Evolutionary conservation across 768 basidiomycete genomes (phyloP), one percentile per base, ranked within the genome.

Genomic region (Pleurotus eryngii): DNA sequence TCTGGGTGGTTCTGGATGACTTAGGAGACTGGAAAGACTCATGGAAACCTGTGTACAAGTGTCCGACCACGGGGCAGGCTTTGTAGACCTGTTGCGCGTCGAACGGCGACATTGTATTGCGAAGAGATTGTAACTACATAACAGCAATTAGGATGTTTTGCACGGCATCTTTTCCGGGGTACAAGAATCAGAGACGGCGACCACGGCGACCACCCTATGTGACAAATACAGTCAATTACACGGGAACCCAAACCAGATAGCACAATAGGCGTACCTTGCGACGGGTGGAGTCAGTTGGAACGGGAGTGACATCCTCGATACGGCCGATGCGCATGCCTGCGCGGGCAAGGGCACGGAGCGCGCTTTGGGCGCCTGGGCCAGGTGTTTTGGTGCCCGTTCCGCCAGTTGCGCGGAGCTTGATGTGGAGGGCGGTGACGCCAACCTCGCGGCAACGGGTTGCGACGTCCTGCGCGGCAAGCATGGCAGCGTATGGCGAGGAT

Each of bases 381-480:
- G 97, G 97, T 60, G 96, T 96, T 81, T 98, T 99, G 68, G 97
- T 98, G 63, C 95, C 95, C 56, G 95, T 98, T 71, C 97, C 97
- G 65, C 89, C 97, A 56, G 97, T 98, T 47, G 97, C 97, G 65
- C 97, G 89, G 69, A 99, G 88, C 81, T 98, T 99, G 83, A 99
- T 87, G 81, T 98, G 97, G 63, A 98, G 89, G 55, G 96, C 96
- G 63, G 92, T 98, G 76, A 99, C 90, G 57, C 97, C 97, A 65
- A 98, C 92, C 78, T 98, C 97, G 71, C 92, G 91, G 89, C 97
- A 99, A 65, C 95, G 92, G 53, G 81, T 73, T 58, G 96, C 96
- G 64, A 95, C 94, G 66, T 98, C 96, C 80, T 98, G 96, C 43
- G 96, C 95, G 56, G 96, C 96, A 73, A 98, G 81, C 95, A 97